A percentile compares a stretch with the other conserved stretches of the same genome.
Evolutionary conservation across 768 basidiomycete species (phyloP).

Genomic region (Hygrocybe coccinea): DNA sequence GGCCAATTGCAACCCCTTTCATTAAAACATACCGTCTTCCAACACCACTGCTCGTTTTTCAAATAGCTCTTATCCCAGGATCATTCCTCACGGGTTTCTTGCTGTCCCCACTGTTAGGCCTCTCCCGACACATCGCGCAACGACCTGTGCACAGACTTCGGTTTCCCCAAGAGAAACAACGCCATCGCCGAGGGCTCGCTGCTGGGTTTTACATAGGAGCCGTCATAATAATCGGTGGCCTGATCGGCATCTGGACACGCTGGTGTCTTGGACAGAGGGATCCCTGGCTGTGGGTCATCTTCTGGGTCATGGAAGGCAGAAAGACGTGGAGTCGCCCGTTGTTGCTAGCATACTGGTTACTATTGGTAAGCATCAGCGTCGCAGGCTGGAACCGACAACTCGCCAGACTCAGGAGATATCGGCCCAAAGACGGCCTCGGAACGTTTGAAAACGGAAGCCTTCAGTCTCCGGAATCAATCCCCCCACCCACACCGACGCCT

Average conservation of each 20-base stretch:
- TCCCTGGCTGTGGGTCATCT: slow-evolving; percentile 83
- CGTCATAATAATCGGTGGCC: slow-evolving; percentile 67
- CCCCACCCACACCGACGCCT: slow-evolving; percentile 8
- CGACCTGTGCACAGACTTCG: slow-evolving; percentile 77
- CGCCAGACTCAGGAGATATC: slow-evolving; percentile 65
- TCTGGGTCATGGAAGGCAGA: slow-evolving; percentile 71
- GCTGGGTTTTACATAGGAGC: slow-evolving; percentile 78
- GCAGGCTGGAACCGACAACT: slow-evolving; percentile 94
- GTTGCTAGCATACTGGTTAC: slow-evolving; percentile 81
- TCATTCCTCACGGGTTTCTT: slow-evolving; percentile 90
- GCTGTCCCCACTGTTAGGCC: slow-evolving; percentile 86
- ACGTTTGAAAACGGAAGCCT: slow-evolving; percentile 18
- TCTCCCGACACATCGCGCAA: slow-evolving; percentile 89
- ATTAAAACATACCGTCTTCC: slow-evolving; percentile 91
- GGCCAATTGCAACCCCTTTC: slow-evolving; percentile 72
- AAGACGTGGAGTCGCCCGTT: slow-evolving; percentile 74
- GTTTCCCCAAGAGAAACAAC: slow-evolving; percentile 77
- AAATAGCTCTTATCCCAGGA: slow-evolving; percentile 88
- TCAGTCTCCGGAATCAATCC: slow-evolving; percentile 3
- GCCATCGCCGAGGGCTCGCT: slow-evolving; percentile 79
- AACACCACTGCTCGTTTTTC: slow-evolving; percentile 86
- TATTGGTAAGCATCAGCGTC: slow-evolving; percentile 75
- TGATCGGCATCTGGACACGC: slow-evolving; percentile 89
- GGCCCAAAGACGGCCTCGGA: slow-evolving; percentile 32
- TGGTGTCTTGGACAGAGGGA: slow-evolving; percentile 78